A percentile compares a stretch with the other conserved stretches of the same genome.
Conservation (phyloP, 495 filamentous ascomycete species). For the Hyphodiscus hymeniophilus region DNA sequence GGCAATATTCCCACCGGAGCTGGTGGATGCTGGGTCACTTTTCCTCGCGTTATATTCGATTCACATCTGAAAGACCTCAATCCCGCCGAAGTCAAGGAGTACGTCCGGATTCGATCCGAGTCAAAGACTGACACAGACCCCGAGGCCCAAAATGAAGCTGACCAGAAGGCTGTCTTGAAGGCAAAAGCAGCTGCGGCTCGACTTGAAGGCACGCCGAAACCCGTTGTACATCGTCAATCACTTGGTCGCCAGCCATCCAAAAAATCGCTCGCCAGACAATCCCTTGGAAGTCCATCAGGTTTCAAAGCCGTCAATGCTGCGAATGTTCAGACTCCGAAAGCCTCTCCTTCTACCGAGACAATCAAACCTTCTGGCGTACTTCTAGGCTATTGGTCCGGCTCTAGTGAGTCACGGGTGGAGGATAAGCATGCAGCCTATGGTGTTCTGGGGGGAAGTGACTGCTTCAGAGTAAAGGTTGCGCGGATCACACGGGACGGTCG, state of each 20-base stretch:
- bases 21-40: conserved; percentile 48
- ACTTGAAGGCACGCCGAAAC: conserved; percentile 13
- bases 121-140: conserved; percentile 19
- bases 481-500: conserved; percentile 41
- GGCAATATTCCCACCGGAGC: conserved; percentile 37
- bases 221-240: conserved; percentile 15
- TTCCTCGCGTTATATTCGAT: conserved; percentile 42
- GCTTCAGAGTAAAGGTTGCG: conserved; percentile 45
- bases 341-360: conserved; percentile 23
- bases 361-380: conserved; percentile 37
- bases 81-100: conserved; percentile 44
- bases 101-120: conserved; percentile 41
- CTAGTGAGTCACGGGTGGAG: conserved; percentile 25
- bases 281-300: conserved; percentile 10
- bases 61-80: conserved; percentile 36
- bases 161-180: conserved; percentile 28
- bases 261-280: conserved; percentile 29
- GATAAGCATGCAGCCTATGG: conserved; percentile 46
- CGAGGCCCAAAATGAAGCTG: conserved; percentile 26
- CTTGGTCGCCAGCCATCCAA: conserved; percentile 20
- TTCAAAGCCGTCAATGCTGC: conserved; percentile 21
- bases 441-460: conserved; percentile 42
- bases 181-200: conserved; percentile 27
- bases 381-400: conserved; percentile 41
- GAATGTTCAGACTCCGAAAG: conserved; percentile 15